phyloP scores from a whole-genome alignment of 1,139 yeast genomes.

The Entelexis paramagnoliae region DNA sequence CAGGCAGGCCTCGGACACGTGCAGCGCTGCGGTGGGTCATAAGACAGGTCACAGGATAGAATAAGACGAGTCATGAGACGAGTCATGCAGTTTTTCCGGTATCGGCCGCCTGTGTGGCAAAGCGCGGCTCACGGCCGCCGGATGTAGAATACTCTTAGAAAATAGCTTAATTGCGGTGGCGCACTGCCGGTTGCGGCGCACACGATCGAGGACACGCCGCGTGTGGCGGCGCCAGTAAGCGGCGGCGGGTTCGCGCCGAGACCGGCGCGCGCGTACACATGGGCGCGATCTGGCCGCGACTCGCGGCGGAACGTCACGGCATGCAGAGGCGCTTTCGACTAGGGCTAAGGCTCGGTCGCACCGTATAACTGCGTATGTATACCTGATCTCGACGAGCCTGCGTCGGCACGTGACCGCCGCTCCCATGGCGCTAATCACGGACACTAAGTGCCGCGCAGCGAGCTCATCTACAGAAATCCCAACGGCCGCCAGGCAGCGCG shows the following conservation, averaged over 20 bases:
- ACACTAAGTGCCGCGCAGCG: background rate
- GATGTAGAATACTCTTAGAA: no score
- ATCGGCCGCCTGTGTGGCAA: background rate
- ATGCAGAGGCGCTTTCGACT: background rate
- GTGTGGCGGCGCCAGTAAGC: no score
- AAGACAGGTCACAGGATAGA: no score
- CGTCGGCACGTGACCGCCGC: background rate
- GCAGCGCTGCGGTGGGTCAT: background rate
- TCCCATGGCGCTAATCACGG: background rate
- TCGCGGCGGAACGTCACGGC: background rate
- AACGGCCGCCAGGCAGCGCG: background rate
- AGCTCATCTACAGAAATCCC: background rate
- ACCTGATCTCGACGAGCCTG: background rate
- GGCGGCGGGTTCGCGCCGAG: no score
- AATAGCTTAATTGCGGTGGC: no score
- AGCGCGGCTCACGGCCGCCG: background rate
- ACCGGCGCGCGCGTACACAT: background rate
- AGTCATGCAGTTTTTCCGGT: background rate
- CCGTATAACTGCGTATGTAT: background rate
- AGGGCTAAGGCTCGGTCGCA: slow-evolving; percentile 2
- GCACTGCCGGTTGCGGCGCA: no score
- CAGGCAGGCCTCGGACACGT: background rate
- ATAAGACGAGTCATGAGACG: background rate
- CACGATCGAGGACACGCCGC: no score
- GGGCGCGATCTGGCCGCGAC: background rate